phyloP scores from a whole-genome alignment of 768 basidiomycete genomes.

The Suillus sp. region DNA sequence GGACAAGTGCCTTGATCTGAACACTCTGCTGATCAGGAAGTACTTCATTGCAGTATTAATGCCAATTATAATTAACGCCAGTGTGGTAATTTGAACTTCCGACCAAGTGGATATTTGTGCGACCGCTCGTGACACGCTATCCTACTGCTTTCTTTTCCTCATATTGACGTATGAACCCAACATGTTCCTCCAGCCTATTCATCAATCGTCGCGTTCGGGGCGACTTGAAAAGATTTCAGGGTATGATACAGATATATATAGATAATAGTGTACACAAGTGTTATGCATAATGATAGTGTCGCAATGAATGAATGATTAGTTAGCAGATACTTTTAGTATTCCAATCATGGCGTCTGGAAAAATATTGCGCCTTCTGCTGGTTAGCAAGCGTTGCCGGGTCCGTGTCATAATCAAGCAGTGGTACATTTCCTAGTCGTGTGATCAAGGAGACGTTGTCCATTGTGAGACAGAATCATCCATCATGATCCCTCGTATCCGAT shows the following conservation, averaged over 20 bases:
- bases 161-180: too few species aligned
- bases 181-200: background rate
- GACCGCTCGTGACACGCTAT: too few species aligned
- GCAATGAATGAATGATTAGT: slow-evolving; percentile 17
- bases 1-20: too few species aligned
- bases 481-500: slow-evolving; percentile 79
- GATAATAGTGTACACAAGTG: slow-evolving; percentile 15
- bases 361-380: slow-evolving; percentile 12
- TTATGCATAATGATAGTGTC: slow-evolving; percentile 14
- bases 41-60: too few species aligned
- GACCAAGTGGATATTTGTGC: too few species aligned
- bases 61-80: too few species aligned
- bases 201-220: background rate
- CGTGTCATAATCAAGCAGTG: slow-evolving; percentile 14
- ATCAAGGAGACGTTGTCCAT: slow-evolving; percentile 33
- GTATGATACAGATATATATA: slow-evolving; percentile 17
- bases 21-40: too few species aligned
- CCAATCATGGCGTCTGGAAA: slow-evolving; percentile 9
- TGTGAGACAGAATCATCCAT: slow-evolving; percentile 64
- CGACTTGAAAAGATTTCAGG: background rate
- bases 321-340: slow-evolving; percentile 12
- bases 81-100: too few species aligned
- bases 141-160: too few species aligned
- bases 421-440: background rate
- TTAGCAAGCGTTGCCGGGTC: background rate